Base-by-base conservation (phyloP, 768 basidiomycete genomes). In the Collybia nuda region DNA sequence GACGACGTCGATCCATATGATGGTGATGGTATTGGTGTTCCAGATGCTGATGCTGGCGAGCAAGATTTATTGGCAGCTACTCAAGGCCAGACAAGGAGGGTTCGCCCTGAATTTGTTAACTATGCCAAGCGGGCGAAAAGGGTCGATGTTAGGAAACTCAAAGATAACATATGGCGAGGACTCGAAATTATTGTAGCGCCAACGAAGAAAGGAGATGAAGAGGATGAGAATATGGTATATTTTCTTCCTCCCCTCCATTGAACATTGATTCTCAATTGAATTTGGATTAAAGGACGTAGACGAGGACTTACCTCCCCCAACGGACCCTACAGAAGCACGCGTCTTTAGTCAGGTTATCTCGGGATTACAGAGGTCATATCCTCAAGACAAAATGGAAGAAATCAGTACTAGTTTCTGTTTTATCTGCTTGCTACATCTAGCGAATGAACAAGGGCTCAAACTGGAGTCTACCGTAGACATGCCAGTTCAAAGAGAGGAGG, bases 381-480 rank as follows among this genome's bases (percentile, higher is more conserved):
- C 96, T 0, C 72, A 73, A 51, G 95, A 98, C 38, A 98, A 96
- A 74, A 90, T 98, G 88, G 88, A 88, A 36, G 97, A 99, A 56
- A 97, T 98, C 64, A 97, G 94, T 66, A 98, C 97, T 14, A 96
- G 93, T 56, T 98, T 96, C 84, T 98, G 96, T 67, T 99, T 98
- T 75, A 99, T 98, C 66, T 98, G 97, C 62, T 74, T 98, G 21
- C 73, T 99, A 15, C 97, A 98, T 72, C 71, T 98, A 39, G 96
- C 96, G 15, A 98, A 99, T 64, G 97, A 98, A 70, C 90, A 93
- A 61, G 97, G 96, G 1, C 76, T 98, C 43, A 89, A 88, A 63
- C 79, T 99, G 29, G 88, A 81, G 65, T 66, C 82, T 40, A 60
- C 73, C 12, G 57, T 72, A 26, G 55, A 72, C 53, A 66, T 73